Evolutionary conservation across 352 stramenopile genomes (phyloP).

Genomic region (Paralagenidium karlingii): DNA sequence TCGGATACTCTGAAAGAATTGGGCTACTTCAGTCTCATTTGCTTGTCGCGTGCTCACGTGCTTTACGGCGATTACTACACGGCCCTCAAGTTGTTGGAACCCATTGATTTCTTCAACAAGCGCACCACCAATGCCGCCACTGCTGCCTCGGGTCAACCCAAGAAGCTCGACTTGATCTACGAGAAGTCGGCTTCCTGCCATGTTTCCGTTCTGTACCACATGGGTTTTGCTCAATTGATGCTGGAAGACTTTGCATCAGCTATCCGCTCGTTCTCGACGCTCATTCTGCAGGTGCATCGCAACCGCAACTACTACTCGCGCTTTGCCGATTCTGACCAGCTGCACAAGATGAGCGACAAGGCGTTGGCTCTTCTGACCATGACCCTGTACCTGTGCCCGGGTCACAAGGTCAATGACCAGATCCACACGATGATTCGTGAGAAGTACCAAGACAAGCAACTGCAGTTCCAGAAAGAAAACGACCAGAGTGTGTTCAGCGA

Average conservation of each 20-base stretch:
- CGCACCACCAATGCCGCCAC: constrained; percentile 18
- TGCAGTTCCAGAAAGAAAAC: constrained; percentile 71
- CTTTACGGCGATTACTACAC: constrained; percentile 95
- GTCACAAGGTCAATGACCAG: constrained; percentile 74
- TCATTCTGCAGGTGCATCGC: constrained; percentile 83
- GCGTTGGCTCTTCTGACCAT: constrained; percentile 91
- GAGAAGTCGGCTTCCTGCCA: constrained; percentile 87
- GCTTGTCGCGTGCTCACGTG: constrained; percentile 91
- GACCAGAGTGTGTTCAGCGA: constrained; percentile 74
- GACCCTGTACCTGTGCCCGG: constrained; percentile 79
- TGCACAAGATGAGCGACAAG: constrained; percentile 92
- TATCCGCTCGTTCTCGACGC: constrained; percentile 79
- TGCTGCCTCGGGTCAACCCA: no score
- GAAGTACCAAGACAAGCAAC: constrained; percentile 90
- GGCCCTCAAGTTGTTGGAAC: constrained; percentile 85
- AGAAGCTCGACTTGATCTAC: constrained; percentile 73
- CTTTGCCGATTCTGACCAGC: constrained; percentile 89
- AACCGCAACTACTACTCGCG: constrained; percentile 85
- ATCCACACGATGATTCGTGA: constrained; percentile 85
- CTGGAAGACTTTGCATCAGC: constrained; percentile 93
- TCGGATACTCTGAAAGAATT: constrained; percentile 81
- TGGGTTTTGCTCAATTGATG: constrained; percentile 96
- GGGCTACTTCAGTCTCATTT: constrained; percentile 94
- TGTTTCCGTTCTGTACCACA: constrained; percentile 95
- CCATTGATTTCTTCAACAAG: constrained; percentile 85